Conservation (phyloP, 345 rosid genomes). For the Microcos paniculata region DNA sequence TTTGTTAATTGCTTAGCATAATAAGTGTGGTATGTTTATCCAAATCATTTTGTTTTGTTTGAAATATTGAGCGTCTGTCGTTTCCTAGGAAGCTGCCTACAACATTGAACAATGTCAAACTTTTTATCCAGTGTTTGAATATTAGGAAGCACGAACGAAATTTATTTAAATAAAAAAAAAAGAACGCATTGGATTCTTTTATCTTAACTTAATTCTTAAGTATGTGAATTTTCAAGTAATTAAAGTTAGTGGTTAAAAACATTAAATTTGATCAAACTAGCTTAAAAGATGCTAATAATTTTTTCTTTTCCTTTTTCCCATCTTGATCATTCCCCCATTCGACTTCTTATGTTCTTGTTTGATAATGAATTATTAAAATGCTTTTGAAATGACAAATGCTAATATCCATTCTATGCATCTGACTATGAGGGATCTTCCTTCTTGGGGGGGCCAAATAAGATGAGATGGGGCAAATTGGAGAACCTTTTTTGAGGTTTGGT, state of each 20-base stretch:
- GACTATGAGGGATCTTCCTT: no score
- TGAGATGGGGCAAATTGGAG: not conserved
- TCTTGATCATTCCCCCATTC: not conserved
- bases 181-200: not conserved
- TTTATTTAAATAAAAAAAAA: not conserved
- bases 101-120: not conserved
- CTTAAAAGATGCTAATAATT: no score
- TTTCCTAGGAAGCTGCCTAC: conserved; percentile 16
- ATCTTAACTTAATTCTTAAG: not conserved
- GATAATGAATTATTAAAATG: not conserved
- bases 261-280: not conserved
- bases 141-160: conserved; percentile 1
- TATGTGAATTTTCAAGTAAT: not conserved
- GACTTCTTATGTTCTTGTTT: not conserved
- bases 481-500: not conserved
- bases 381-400: not conserved
- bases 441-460: no score
- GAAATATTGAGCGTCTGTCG: conserved; percentile 1
- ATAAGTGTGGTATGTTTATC: not conserved
- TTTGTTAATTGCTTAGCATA: not conserved
- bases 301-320: not conserved
- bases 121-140: not conserved
- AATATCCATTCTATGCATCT: not conserved
- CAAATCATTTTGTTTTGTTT: not conserved
- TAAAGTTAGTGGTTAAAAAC: not conserved